A percentile compares a stretch with the other conserved stretches of the same genome.
Evolutionary conservation across 495 filamentous ascomycete species (phyloP).

Genomic region (Penicillium goetzii): DNA sequence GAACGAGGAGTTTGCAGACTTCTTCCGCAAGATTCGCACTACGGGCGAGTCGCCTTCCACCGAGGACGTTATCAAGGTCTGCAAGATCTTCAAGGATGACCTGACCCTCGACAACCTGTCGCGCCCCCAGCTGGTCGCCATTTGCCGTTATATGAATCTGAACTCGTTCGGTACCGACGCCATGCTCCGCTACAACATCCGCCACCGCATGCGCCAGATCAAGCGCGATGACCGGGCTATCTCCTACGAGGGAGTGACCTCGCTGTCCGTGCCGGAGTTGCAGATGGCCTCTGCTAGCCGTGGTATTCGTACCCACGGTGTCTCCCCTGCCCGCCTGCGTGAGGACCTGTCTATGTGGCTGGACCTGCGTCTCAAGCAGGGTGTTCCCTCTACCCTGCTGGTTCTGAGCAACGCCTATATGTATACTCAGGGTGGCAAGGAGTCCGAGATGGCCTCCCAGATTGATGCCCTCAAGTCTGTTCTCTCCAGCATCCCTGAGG

Average conservation of each 20-base stretch:
- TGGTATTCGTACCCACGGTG: constrained; percentile 88
- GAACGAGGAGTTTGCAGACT: constrained; percentile 93
- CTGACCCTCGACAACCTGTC: constrained; percentile 96
- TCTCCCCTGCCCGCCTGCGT: constrained; percentile 82
- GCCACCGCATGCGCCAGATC: constrained; percentile 98
- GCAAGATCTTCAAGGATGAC: constrained; percentile 99
- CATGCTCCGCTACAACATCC: constrained; percentile 97
- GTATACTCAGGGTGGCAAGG: constrained; percentile 84
- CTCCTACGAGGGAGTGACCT: constrained; percentile 90
- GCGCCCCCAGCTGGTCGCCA: constrained; percentile 91
- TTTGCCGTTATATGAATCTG: constrained; percentile 98
- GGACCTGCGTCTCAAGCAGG: constrained; percentile 88
- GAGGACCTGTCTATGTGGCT: constrained; percentile 96
- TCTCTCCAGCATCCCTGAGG: constrained; percentile 91
- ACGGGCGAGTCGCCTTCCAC: constrained; percentile 88
- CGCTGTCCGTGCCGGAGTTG: constrained; percentile 87
- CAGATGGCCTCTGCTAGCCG: constrained; percentile 89
- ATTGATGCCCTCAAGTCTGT: constrained; percentile 93
- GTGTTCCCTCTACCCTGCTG: constrained; percentile 90
- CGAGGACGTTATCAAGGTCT: constrained; percentile 95
- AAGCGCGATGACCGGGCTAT: constrained; percentile 97
- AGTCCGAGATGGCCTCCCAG: constrained; percentile 82
- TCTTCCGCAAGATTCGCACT: constrained; percentile 94
- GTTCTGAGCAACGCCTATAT: constrained; percentile 97
- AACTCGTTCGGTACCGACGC: constrained; percentile 95